Conservation (phyloP, 441 rosid species). For the Arabidopsis hybrid region DNA sequence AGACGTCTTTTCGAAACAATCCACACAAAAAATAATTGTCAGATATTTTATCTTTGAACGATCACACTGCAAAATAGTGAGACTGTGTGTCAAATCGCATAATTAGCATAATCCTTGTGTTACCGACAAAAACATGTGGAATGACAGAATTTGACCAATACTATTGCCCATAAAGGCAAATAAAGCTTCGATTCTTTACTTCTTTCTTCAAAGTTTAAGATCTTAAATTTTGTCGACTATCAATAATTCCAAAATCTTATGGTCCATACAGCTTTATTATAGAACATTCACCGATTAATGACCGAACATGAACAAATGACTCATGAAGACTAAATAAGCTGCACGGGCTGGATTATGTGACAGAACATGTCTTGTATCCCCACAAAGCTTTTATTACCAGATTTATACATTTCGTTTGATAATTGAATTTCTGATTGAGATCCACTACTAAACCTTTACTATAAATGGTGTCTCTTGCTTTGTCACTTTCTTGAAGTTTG, state of each 20-base stretch:
- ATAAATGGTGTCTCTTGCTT: conserved; percentile 37
- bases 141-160: conserved; percentile 1
- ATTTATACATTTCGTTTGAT: conserved; percentile 25
- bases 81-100: neutral
- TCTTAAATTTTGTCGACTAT: conserved; percentile 18
- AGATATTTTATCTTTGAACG: neutral
- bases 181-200: neutral
- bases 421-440: conserved; percentile 42
- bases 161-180: conserved; percentile 4
- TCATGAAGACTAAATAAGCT: conserved; percentile 19
- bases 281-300: conserved; percentile 9
- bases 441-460: conserved; percentile 25
- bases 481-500: neutral
- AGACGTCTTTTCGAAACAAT: conserved; percentile 34
- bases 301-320: conserved; percentile 15
- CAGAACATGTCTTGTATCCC: conserved; percentile 32
- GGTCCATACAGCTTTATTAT: conserved; percentile 23
- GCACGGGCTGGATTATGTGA: conserved; percentile 34
- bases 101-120: neutral
- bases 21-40: neutral
- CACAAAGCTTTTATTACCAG: conserved; percentile 32
- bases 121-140: conserved; percentile 32
- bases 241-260: conserved; percentile 11
- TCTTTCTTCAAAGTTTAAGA: conserved; percentile 11
- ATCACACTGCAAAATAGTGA: conserved; percentile 15